Evolutionary conservation across 768 basidiomycete species (phyloP).

Genomic region (Mycena amicta): DNA sequence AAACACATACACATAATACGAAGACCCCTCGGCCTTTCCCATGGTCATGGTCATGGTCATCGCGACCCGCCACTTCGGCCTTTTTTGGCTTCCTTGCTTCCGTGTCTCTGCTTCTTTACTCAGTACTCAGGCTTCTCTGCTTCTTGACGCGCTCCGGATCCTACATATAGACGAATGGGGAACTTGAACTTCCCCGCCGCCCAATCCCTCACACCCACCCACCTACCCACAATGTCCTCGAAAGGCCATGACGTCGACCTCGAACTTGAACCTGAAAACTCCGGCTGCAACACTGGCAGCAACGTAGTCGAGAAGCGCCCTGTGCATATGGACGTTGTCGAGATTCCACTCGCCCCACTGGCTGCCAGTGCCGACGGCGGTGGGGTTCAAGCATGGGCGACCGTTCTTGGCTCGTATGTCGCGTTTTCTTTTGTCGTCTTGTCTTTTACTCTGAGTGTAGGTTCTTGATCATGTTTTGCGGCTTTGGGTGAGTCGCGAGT

Average conservation of each 20-base stretch:
- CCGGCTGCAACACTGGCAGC: not conserved
- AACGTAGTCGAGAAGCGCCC: not conserved
- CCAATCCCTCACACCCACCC: not conserved
- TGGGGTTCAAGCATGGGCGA: slow-evolving; percentile 23
- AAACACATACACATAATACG: not conserved
- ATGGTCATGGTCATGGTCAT: not conserved
- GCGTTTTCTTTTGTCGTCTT: not conserved
- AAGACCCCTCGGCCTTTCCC: not conserved
- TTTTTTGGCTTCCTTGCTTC: no score
- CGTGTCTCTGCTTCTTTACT: no score
- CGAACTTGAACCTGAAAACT: no score
- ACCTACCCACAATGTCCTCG: not conserved
- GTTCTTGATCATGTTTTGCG: slow-evolving; percentile 43
- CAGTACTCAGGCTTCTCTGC: not conserved
- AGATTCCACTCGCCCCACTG: not conserved
- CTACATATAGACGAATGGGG: not conserved
- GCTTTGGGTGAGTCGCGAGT: slow-evolving; percentile 40
- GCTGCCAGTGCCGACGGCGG: slow-evolving; percentile 22
- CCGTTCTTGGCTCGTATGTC: slow-evolving; percentile 24
- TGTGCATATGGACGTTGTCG: not conserved
- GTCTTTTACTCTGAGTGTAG: slow-evolving; percentile 18
- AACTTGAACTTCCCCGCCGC: not conserved
- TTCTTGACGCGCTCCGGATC: not conserved
- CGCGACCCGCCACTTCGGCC: no score
- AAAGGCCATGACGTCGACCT: not conserved